Conservation (phyloP, 768 basidiomycete genomes). For the Exsudoporus frostii region DNA sequence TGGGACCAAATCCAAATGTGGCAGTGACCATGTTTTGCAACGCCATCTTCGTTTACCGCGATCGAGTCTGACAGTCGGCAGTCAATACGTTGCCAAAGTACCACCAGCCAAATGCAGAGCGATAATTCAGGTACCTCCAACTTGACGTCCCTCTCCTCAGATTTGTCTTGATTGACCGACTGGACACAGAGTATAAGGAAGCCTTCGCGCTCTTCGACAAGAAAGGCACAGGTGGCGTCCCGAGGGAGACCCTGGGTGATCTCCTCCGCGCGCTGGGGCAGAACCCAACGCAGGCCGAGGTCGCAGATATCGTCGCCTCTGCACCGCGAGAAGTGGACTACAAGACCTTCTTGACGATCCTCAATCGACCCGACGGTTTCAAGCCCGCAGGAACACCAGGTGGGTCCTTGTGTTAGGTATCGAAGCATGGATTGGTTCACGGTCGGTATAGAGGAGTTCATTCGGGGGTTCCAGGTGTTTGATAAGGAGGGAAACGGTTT, state of each 20-base stretch:
- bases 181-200: constrained; percentile 83
- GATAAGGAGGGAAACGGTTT: constrained; percentile 79
- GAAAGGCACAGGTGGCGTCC: constrained; percentile 87
- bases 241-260: constrained; percentile 86
- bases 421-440: neutral
- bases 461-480: constrained; percentile 98
- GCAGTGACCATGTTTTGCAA: neutral
- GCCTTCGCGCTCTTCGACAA: constrained; percentile 99
- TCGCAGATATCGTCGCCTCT: constrained; percentile 69
- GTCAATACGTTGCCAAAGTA: neutral
- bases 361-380: constrained; percentile 95
- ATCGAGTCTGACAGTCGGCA: too few relatives aligned
- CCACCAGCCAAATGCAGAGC: constrained; percentile 32
- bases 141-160: neutral
- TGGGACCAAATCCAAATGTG: neutral
- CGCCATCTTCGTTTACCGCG: neutral
- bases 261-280: constrained; percentile 92
- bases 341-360: constrained; percentile 83
- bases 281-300: constrained; percentile 99
- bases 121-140: constrained; percentile 47
- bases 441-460: constrained; percentile 83
- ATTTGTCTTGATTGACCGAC: constrained; percentile 3
- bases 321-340: constrained; percentile 90
- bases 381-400: constrained; percentile 96
- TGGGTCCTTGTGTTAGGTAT: constrained; percentile 33